Conservation (phyloP, 208 protist species). For the Acanthamoeba triangularis region DNA sequence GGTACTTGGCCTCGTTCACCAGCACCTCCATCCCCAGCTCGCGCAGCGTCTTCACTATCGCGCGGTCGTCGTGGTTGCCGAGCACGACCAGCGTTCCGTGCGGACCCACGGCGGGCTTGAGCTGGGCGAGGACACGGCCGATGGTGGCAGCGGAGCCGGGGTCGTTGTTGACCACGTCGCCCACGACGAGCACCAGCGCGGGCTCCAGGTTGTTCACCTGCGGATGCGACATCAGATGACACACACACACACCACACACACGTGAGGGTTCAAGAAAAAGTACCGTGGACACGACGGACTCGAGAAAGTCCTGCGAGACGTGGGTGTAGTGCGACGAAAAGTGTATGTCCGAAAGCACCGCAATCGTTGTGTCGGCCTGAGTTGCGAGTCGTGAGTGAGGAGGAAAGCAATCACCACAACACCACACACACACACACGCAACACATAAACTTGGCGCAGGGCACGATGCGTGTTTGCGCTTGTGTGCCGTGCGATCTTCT, state of each 20-base stretch:
- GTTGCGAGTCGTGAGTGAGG: no score
- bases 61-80: neutral
- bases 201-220: conserved; percentile 14
- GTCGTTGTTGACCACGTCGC: conserved; percentile 46
- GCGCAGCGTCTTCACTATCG: neutral
- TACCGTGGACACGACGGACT: neutral
- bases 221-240: no score
- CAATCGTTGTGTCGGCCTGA: neutral
- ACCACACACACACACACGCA: no score
- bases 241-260: no score
- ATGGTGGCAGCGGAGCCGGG: neutral
- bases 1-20: neutral
- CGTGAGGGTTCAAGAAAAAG: neutral
- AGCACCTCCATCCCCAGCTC: neutral
- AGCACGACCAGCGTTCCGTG: neutral
- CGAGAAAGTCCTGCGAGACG: conserved; percentile 10
- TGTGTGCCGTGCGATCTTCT: no score
- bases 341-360: conserved; percentile 25
- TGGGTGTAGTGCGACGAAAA: conserved; percentile 8
- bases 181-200: conserved; percentile 10
- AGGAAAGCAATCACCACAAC: neutral
- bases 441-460: neutral
- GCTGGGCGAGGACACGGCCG: neutral
- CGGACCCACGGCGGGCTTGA: neutral
- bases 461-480: no score